Conservation (phyloP, 352 stramenopile genomes). For the Thalassiosira exigua region DNA sequence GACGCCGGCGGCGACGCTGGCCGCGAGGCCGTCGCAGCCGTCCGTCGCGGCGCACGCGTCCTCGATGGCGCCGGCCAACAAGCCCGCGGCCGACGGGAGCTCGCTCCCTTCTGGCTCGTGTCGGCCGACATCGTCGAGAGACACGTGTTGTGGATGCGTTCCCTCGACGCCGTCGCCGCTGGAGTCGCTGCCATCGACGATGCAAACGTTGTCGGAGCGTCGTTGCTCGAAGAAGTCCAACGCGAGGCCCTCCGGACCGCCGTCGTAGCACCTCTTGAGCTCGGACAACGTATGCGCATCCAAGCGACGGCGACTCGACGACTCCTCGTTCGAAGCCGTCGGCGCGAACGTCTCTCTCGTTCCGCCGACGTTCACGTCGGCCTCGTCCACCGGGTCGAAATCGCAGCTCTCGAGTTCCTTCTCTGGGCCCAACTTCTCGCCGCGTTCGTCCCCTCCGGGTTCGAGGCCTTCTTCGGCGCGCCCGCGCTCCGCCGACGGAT, state of each 20-base stretch:
- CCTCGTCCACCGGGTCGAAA: constrained; percentile 22
- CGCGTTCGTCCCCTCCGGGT: not conserved
- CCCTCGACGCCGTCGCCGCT: not conserved
- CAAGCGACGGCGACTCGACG: no score
- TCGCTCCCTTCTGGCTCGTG: not conserved
- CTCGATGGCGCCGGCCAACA: constrained; percentile 21
- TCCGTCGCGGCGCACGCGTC: constrained; percentile 11
- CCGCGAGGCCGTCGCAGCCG: constrained; percentile 8
- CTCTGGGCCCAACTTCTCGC: constrained; percentile 6
- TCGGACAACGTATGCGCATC: constrained; percentile 32
- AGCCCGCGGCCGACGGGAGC: not conserved
- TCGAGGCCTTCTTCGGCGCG: not conserved
- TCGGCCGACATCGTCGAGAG: not conserved
- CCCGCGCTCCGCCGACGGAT: not conserved
- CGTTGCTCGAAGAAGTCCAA: not conserved
- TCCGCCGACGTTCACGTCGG: not conserved
- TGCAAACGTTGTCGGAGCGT: constrained; percentile 23
- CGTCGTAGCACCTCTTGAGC: constrained; percentile 45
- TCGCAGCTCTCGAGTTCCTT: no score
- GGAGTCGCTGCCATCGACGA: constrained; percentile 10
- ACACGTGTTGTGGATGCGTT: no score
- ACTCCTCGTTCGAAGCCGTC: no score
- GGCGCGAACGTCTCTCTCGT: not conserved
- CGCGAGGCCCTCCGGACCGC: constrained; percentile 11
- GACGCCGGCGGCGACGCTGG: constrained; percentile 1